These are phyloP conservation scores for Mimosa pudica DNA, from an alignment of 306 rosid species.

Conservation along the genomic window DNA sequence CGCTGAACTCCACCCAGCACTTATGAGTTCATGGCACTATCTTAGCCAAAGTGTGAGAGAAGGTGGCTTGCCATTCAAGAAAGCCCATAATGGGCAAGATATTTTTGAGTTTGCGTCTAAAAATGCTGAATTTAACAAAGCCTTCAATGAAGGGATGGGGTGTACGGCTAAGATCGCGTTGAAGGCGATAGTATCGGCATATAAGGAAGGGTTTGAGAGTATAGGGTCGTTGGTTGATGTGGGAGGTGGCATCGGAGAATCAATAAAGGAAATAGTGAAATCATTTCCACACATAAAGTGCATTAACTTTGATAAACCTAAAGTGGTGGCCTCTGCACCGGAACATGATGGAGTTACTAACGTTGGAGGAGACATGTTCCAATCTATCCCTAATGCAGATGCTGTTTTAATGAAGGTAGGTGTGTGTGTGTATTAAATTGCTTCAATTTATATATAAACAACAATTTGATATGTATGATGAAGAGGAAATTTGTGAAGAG, in stretches of 20 bases:
- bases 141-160: conserved; percentile 1
- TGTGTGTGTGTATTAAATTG: no score
- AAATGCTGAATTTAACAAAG: not conserved
- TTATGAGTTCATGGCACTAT: not conserved
- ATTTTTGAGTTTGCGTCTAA: not conserved
- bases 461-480: no score
- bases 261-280: not conserved
- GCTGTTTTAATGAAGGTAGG: conserved; percentile 10
- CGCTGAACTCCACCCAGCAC: not conserved
- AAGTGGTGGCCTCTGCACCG: not conserved
- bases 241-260: not conserved
- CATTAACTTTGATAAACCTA: not conserved
- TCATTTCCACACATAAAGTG: not conserved
- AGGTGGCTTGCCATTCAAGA: not conserved
- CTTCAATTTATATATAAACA: no score
- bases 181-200: not conserved
- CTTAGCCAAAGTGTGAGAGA: not conserved
- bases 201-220: conserved; percentile 5
- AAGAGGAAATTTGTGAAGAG: no score
- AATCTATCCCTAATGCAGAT: not conserved
- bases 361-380: not conserved
- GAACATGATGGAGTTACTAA: not conserved
- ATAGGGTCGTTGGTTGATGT: conserved; percentile 12
- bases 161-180: not conserved
- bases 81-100: not conserved